Conservation (phyloP, 768 basidiomycete species). For the Kwoniella mangroviensis region DNA sequence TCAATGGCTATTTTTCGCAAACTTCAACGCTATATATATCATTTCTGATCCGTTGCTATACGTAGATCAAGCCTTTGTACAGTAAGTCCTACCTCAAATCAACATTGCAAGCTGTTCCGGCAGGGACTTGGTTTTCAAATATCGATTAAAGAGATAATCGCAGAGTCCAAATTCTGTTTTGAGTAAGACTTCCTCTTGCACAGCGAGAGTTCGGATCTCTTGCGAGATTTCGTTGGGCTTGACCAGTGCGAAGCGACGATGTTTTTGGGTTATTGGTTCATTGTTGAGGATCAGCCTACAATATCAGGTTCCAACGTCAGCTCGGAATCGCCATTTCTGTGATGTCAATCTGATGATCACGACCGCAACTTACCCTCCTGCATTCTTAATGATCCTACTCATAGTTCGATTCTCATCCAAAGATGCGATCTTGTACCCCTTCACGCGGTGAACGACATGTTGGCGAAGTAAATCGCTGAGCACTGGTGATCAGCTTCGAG, state of each 20-base stretch:
- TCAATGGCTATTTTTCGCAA: no score
- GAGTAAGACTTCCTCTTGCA: not conserved
- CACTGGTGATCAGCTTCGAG: not conserved
- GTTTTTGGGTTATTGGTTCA: not conserved
- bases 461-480: not conserved
- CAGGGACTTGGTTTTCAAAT: not conserved
- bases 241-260: not conserved
- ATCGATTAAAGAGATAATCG: not conserved
- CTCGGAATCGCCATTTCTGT: no score
- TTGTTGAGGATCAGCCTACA: no score
- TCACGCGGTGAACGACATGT: not conserved
- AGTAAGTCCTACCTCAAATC: no score
- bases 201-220: not conserved
- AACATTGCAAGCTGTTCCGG: slow-evolving; percentile 59
- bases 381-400: not conserved
- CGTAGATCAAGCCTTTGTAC: no score
- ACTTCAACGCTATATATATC: no score
- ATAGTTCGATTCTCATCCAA: not conserved
- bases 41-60: no score
- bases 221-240: not conserved
- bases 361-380: not conserved
- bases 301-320: no score
- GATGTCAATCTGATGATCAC: no score
- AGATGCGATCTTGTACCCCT: not conserved
- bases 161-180: not conserved